Base-by-base conservation (phyloP, 2,329 filamentous ascomycete genomes). In the Cordyceps pruinosa region DNA sequence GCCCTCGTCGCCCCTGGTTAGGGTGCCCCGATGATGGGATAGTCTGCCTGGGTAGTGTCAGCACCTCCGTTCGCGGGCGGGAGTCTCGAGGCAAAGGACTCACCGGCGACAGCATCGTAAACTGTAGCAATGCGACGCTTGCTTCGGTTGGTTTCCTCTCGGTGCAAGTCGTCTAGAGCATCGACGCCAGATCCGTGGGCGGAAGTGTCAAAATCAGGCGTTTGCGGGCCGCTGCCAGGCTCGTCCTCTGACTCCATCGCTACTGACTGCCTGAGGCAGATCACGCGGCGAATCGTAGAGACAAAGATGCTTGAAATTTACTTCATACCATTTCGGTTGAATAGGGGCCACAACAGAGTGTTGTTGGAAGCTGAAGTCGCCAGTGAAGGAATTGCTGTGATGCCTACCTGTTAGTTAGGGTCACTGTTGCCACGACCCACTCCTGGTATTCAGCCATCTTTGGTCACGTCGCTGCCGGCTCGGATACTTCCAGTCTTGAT, bases 81-180 rank as follows among this genome's bases (percentile, higher is more conserved):
- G 1, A 15, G 25, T 45, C 44, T 28, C 5, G 4, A 17, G 7
- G 12, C 21, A 15, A 25, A n/a, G n/a, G n/a, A 64, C 70, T 62
- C 67, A 87, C 86, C 86, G 65, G 86, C 86, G 55, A 89, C 85
- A 17, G 86, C 87, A 71, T 91, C 87, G 69, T 87, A 91, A 21
- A 91, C 71, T 21, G 79, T 89, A 41, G 80, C 77, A 37, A 70
- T 66, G 17, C 69, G 69, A 44, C 69, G 61, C 61, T 56, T 66
- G 53, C 56, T 62, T 30, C 62, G 64, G 58, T 61, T 65, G 59
- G 54, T 30, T 37, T 37, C 56, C 66, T 48, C 61, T 63, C 35
- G 63, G 55, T 46, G 62, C 45, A 50, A 15, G 26, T 50, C 25
- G 8, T 57, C 39, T 32, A 49, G 25, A 3, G 35, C 25, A 39